Evolutionary conservation across 176 grass and related monocot species (phyloP).

Genomic region (Olyra latifolia): DNA sequence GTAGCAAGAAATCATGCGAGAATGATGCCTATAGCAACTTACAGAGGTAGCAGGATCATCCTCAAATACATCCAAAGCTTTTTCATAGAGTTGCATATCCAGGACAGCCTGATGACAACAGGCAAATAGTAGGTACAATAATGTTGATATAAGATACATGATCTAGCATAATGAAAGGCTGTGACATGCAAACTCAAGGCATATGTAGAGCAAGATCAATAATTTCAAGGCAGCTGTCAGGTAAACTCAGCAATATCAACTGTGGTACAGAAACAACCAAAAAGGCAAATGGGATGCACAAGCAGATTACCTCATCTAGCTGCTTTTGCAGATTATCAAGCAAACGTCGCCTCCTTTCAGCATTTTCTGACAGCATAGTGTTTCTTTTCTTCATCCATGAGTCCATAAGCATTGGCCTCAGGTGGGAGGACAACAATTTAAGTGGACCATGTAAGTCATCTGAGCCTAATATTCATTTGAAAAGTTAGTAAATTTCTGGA

Average conservation of each 20-base stretch:
- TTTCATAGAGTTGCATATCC: constrained; percentile 91
- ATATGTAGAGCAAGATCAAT: neutral
- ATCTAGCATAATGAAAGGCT: constrained; percentile 10
- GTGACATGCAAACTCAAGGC: neutral
- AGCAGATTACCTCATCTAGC: constrained; percentile 78
- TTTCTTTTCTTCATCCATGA: constrained; percentile 87
- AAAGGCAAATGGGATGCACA: constrained; percentile 11
- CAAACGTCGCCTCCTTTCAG: constrained; percentile 74
- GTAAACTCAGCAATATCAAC: neutral
- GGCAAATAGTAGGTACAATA: constrained; percentile 21
- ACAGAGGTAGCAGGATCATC: constrained; percentile 82
- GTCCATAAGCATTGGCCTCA: constrained; percentile 90
- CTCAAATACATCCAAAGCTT: constrained; percentile 92
- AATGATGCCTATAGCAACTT: constrained; percentile 42
- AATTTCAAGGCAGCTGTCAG: neutral
- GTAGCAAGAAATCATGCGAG: constrained; percentile 25
- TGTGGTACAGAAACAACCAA: constrained; percentile 19
- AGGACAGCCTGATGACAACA: constrained; percentile 70
- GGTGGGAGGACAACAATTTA: constrained; percentile 65
- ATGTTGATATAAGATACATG: neutral
- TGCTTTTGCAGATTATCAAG: constrained; percentile 94
- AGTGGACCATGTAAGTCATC: constrained; percentile 56
- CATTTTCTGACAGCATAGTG: constrained; percentile 81
- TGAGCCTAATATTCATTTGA: constrained; percentile 50
- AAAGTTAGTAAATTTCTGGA: constrained; percentile 21